Base-by-base conservation (phyloP, 257 asterid genomes). In the Nicotiana otophora region DNA sequence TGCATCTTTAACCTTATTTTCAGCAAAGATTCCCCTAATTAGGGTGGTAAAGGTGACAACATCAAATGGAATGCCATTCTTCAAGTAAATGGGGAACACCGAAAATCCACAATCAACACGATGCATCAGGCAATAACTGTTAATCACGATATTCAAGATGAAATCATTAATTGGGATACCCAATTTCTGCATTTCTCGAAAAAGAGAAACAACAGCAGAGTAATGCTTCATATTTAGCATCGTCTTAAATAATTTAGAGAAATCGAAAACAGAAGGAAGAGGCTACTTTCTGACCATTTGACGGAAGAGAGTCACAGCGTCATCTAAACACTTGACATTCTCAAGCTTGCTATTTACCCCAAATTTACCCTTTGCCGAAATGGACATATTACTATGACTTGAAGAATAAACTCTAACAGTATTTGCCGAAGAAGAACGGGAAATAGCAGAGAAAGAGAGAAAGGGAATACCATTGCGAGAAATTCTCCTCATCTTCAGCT, bases 61-160 rank as follows among this genome's bases (percentile, higher is more conserved):
- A 20, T 81, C 1, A 0, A 81, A 83, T 1, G 42, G 57, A 51
- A 46, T 64, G 15, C 85, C 88, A 2, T 5, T 30, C 51, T 87
- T 87, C 77, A 87, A 2, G 42, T 82, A 60, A 19, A 39, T 17
- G 7, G 81, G 77, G 15, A 87, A 66, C 42, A 87, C 19, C 1
- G 86, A 17, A 48, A 87, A 77, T 58, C 72, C 85, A 48, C 62
- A 61, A 83, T 67, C 85, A 12, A 17, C 76, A n/a, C 75, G 76
- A 68, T 11, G 33, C 81, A 79, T 39, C 14, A 5, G 33, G 23
- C 85, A 84, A 60, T 54, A 69, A 57, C 77, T 58, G 10, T 87
- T 67, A 16, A 85, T 75, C 14, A 34, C 39, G 1, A 14, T 60
- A 62, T 0, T 51, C 30, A 83, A 31, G 31, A 30, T 30, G 31